Conservation (phyloP, 1,284 basidiomycete genomes). For the Cutaneotrichosporon daszewskae region DNA sequence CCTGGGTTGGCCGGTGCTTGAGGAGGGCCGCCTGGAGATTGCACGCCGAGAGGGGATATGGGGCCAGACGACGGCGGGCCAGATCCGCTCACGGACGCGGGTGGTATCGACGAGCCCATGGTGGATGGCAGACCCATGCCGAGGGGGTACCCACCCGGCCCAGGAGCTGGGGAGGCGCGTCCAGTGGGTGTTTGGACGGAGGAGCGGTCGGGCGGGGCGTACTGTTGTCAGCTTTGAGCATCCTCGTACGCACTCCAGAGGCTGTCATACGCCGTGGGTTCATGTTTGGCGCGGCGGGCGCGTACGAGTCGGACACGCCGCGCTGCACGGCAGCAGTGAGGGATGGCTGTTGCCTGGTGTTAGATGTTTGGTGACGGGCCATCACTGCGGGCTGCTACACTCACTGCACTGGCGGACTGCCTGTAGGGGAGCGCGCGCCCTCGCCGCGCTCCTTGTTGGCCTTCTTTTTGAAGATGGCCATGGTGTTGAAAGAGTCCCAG, state of each 20-base stretch:
- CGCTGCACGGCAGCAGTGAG: constrained; percentile 6
- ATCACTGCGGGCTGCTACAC: too few relatives aligned
- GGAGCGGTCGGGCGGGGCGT: constrained; percentile 1
- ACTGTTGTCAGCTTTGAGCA: constrained; percentile 10
- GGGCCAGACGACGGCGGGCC: too few relatives aligned
- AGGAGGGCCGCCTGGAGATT: too few relatives aligned
- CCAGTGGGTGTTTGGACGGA: constrained; percentile 5
- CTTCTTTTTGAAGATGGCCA: constrained; percentile 26
- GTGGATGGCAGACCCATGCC: constrained; percentile 14
- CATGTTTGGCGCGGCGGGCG: background rate
- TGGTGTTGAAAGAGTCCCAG: constrained; percentile 5
- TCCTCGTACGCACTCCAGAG: too few relatives aligned
- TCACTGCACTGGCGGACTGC: constrained; percentile 15
- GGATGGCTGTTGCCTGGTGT: constrained; percentile 6
- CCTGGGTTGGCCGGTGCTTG: constrained; percentile 8
- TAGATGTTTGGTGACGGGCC: background rate
- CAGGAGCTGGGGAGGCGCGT: constrained; percentile 8
- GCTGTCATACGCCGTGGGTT: constrained; percentile 12
- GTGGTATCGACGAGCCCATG: too few relatives aligned
- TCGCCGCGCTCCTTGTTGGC: constrained; percentile 15
- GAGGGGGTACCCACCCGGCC: constrained; percentile 2
- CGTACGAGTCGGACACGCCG: constrained; percentile 14
- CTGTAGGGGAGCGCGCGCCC: constrained; percentile 18
- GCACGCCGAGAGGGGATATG: too few relatives aligned
- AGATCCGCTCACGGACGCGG: too few relatives aligned